phyloP scores from a whole-genome alignment of 2,329 filamentous ascomycete genomes.

The Paraphaeosphaeria minitans region DNA sequence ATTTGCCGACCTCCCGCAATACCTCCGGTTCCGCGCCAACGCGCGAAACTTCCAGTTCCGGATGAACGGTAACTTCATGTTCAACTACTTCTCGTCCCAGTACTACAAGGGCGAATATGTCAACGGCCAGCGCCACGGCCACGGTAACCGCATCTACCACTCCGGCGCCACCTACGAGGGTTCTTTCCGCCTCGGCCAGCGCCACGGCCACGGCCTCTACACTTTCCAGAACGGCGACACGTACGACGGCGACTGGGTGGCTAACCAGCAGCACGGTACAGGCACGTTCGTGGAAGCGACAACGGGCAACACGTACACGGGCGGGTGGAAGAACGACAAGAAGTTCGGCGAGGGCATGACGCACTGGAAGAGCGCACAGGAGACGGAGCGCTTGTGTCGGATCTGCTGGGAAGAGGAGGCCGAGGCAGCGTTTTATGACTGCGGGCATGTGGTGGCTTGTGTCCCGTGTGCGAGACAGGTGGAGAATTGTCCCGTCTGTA shows the following conservation, averaged over 20 bases:
- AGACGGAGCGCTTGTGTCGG: conserved; percentile 63
- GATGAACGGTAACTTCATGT: conserved; percentile 53
- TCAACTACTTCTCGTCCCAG: conserved; percentile 61
- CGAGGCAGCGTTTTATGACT: conserved; percentile 66
- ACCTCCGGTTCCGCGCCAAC: conserved; percentile 50
- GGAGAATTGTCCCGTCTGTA: conserved; percentile 65
- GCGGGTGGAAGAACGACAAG: conserved; percentile 65
- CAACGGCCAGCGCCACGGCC: conserved; percentile 57
- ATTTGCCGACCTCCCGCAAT: conserved; percentile 46
- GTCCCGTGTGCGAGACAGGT: conserved; percentile 63
- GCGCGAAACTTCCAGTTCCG: conserved; percentile 52
- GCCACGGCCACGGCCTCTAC: conserved; percentile 63
- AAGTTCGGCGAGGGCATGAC: conserved; percentile 66
- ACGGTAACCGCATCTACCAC: conserved; percentile 59
- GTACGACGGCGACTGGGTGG: conserved; percentile 61
- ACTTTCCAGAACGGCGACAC: conserved; percentile 69
- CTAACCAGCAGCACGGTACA: conserved; percentile 67
- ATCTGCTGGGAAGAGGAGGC: conserved; percentile 67
- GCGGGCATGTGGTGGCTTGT: conserved; percentile 67
- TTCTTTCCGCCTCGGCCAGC: conserved; percentile 57
- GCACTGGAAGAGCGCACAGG: conserved; percentile 65
- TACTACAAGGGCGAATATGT: conserved; percentile 61
- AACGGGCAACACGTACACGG: conserved; percentile 65
- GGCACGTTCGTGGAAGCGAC: conserved; percentile 61
- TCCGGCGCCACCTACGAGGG: conserved; percentile 63